A percentile compares a stretch with the other conserved stretches of the same genome.
phyloP scores from a whole-genome alignment of 1,139 yeast species.

The Pichia cactophila region DNA sequence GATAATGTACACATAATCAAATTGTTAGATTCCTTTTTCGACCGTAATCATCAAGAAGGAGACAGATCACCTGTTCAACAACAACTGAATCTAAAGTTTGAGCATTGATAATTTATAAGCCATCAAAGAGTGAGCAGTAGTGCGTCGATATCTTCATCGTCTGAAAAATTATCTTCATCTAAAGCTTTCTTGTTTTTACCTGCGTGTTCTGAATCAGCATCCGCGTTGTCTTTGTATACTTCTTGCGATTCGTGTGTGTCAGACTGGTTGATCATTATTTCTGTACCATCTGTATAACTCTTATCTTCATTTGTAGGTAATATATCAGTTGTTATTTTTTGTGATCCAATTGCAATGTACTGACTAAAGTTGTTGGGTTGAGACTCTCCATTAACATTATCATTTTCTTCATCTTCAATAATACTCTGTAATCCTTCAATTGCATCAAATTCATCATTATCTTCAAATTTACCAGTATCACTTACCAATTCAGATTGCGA shows the following conservation, averaged over 20 bases:
- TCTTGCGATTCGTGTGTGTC: not conserved
- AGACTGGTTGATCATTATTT: not conserved
- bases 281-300: not conserved
- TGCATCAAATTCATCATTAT: conserved; percentile 5
- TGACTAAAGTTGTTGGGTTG: not conserved
- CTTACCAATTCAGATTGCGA: not conserved
- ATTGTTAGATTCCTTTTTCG: no score
- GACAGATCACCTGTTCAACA: no score
- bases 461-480: not conserved
- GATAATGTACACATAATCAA: no score
- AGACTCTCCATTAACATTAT: not conserved
- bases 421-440: conserved; percentile 9
- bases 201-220: not conserved
- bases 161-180: conserved; percentile 9
- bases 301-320: not conserved
- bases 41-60: no score
- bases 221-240: not conserved
- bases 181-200: not conserved
- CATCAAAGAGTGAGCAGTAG: not conserved
- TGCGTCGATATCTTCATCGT: not conserved
- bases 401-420: conserved; percentile 11
- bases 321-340: not conserved
- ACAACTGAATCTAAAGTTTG: no score
- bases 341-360: not conserved
- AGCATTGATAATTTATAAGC: no score